Conservation (phyloP, 345 rosid species). For the Rhizophora apiculata region DNA sequence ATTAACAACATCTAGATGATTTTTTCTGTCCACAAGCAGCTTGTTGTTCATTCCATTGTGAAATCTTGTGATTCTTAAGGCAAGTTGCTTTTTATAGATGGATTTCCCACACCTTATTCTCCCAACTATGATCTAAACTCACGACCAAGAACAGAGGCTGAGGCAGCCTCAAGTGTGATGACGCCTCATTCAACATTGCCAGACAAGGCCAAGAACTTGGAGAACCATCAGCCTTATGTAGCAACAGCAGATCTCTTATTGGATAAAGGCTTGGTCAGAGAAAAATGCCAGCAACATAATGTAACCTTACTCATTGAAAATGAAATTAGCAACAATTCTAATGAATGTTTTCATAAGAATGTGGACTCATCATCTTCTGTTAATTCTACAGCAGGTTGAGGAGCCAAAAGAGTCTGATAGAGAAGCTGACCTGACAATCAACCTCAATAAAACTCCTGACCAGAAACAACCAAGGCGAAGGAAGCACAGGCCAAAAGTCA, state of each 20-base stretch:
- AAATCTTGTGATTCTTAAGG: slow-evolving; percentile 5
- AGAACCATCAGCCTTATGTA: slow-evolving; percentile 20
- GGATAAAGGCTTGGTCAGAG: slow-evolving; percentile 23
- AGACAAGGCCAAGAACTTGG: slow-evolving; percentile 2
- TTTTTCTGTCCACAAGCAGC: too few relatives aligned
- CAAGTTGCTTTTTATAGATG: slow-evolving; percentile 42
- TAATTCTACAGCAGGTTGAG: slow-evolving; percentile 26
- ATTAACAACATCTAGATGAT: too few relatives aligned
- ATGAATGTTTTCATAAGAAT: slow-evolving; percentile 38
- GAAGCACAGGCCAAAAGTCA: slow-evolving; percentile 85
- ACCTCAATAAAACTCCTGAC: slow-evolving; percentile 74
- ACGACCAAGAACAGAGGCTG: slow-evolving; percentile 44
- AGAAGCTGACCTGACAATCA: slow-evolving; percentile 33
- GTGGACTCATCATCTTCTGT: slow-evolving; percentile 42
- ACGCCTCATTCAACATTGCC: slow-evolving; percentile 24
- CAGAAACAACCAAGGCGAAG: slow-evolving; percentile 57
- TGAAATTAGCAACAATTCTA: slow-evolving; percentile 23
- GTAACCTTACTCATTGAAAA: slow-evolving; percentile 19
- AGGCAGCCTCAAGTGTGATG: slow-evolving; percentile 28
- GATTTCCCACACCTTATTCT: slow-evolving; percentile 33
- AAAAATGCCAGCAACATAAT: slow-evolving; percentile 26
- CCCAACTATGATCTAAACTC: slow-evolving; percentile 44
- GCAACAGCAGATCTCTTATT: slow-evolving; percentile 1
- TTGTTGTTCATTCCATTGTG: not conserved
- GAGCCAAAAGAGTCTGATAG: slow-evolving; percentile 30